These are phyloP conservation scores for Gracilaria domingensis DNA, from an alignment of 23 red algal genomes.

Conservation along the genomic window DNA sequence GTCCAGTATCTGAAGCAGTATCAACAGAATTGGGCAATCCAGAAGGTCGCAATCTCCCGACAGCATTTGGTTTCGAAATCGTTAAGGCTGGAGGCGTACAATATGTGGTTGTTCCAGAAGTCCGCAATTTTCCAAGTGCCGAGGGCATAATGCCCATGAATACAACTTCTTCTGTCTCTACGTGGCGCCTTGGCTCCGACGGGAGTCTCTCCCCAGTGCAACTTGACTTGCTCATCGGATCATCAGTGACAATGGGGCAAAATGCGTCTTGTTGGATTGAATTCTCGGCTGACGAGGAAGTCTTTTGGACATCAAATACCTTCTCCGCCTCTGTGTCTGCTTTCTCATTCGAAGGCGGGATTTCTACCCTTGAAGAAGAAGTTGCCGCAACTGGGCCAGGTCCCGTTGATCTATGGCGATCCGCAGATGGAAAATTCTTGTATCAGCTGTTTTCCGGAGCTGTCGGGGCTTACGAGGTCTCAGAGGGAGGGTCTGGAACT, in stretches of 20 bases:
- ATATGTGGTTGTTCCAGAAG: constrained; percentile 48
- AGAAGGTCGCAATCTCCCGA: constrained; percentile 52
- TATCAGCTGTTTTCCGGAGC: constrained; percentile 43
- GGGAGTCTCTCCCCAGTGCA: constrained; percentile 29
- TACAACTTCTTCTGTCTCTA: constrained; percentile 38
- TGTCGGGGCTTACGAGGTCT: constrained; percentile 22
- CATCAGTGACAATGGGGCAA: constrained; percentile 22
- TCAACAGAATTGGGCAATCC: constrained; percentile 39
- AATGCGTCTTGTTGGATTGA: constrained; percentile 32
- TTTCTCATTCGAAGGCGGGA: constrained; percentile 17
- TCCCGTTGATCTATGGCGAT: constrained; percentile 41
- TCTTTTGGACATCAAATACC: constrained; percentile 41
- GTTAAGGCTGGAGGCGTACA: not conserved
- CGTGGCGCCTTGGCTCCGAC: constrained; percentile 4
- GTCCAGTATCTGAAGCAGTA: constrained; percentile 14
- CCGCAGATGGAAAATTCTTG: constrained; percentile 36
- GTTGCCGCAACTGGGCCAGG: constrained; percentile 17
- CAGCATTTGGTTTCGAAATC: constrained; percentile 50
- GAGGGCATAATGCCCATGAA: not conserved
- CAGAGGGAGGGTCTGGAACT: not conserved
- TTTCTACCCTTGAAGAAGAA: constrained; percentile 15
- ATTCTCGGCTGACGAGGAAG: constrained; percentile 2
- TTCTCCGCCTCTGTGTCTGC: constrained; percentile 23
- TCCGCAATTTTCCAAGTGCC: constrained; percentile 11
- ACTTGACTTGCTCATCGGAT: constrained; percentile 40